phyloP scores from a whole-genome alignment of 352 stramenopile species.

The Phytophthora chlamydospora region DNA sequence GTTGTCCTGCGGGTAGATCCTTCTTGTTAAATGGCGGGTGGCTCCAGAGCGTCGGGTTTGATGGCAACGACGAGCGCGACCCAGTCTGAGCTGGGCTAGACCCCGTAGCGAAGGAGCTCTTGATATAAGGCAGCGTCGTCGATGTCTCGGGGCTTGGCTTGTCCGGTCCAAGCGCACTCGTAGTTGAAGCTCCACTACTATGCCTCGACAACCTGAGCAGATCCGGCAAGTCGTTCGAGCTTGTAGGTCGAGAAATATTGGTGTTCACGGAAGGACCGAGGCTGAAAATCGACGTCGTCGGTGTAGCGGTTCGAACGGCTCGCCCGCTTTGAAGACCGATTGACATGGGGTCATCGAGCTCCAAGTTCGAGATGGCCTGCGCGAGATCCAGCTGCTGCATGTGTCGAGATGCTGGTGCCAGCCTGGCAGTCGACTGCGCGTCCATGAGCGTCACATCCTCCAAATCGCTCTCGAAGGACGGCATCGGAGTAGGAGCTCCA shows the following conservation, averaged over 20 bases:
- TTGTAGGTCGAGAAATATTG: slow-evolving; percentile 28
- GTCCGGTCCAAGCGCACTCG: slow-evolving; percentile 7
- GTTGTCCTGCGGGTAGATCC: slow-evolving; percentile 20
- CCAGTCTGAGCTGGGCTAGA: slow-evolving; percentile 3
- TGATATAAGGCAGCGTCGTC: slow-evolving; percentile 41
- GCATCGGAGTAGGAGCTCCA: slow-evolving; percentile 30
- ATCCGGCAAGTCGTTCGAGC: slow-evolving; percentile 31
- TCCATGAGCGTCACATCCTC: slow-evolving; percentile 33
- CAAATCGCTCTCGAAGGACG: slow-evolving; percentile 35
- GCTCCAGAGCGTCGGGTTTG: slow-evolving; percentile 59
- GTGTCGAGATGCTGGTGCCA: slow-evolving; percentile 65
- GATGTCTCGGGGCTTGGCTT: slow-evolving; percentile 29
- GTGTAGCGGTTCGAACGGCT: slow-evolving; percentile 41
- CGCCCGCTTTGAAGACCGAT: slow-evolving; percentile 53
- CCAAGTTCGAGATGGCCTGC: slow-evolving; percentile 71
- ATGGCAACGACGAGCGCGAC: slow-evolving; percentile 33
- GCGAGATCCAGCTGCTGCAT: slow-evolving; percentile 78
- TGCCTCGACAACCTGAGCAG: slow-evolving; percentile 36
- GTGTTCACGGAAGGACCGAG: slow-evolving; percentile 46
- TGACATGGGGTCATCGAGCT: slow-evolving; percentile 73
- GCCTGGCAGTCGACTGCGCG: slow-evolving; percentile 22
- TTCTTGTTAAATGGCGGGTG: slow-evolving; percentile 54
- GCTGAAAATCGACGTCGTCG: slow-evolving; percentile 75
- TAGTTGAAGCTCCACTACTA: slow-evolving; percentile 26
- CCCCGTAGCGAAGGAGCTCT: slow-evolving; percentile 19